Base-by-base conservation (phyloP, 129 eudicot species). In the Centrapalus pauciflorus region DNA sequence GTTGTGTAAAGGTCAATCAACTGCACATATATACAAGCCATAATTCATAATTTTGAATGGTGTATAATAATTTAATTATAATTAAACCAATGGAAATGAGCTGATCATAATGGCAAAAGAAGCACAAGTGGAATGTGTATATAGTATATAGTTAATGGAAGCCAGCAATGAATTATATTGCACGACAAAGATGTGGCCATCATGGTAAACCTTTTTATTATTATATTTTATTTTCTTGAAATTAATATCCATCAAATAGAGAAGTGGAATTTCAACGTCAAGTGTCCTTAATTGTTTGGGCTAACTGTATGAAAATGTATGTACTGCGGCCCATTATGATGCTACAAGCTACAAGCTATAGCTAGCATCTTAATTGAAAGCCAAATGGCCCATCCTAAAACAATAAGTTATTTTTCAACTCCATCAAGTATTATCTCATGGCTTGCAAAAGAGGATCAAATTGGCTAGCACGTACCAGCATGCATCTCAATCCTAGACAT, bases 1-100 rank as follows among this genome's bases (percentile, higher is more conserved):
- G 23, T 28, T 59, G 21, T 56, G 23, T 45, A 70, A 32, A 45
- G 67, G 64, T 33, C 63, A 68, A 55, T 41, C 51, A 55, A 68
- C 50, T 54, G 64, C 34, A 41, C 4, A 51, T 5, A 61, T 2
- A 51, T 5, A 61, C 14, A 9, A 61, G 66, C 29, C 61, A 72
- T 28, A 13, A 29, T 58, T 13, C 7, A 48, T 14, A 29, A 41
- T 60, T 54, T 25, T 16, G 51, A 35, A 58, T 58, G 59, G 51
- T 26, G 63, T 26, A 52, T 67, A 30, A 34, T 34, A 13, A 52
- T 67, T n/a, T n/a, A n/a, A n/a, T n/a, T n/a, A n/a, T n/a, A n/a
- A n/a, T n/a, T n/a, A n/a, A 32, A 32, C 7, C 7, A 32, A 32
- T 32, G 37, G 37, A 60, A 40, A 40, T 40, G 46, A 9, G 46